Base-by-base conservation (phyloP, 2,329 filamentous ascomycete species). In the Fusarium sp. region DNA sequence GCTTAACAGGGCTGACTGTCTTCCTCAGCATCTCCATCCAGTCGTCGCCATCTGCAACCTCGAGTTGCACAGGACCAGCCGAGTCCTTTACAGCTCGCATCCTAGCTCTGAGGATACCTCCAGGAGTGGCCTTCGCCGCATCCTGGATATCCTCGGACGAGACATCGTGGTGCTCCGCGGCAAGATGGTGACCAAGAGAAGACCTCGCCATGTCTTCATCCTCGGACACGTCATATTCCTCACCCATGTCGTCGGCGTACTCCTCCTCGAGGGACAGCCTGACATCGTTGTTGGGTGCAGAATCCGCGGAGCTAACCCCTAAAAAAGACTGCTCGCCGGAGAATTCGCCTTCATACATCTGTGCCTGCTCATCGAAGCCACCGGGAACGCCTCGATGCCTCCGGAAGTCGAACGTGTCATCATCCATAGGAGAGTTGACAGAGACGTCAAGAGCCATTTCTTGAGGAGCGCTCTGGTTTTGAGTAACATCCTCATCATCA, bases 11-110 rank as follows among this genome's bases (percentile, higher is more conserved):
- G 76, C 94, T 97, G 73, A 98, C 94, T 7, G 96, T 98, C 72
- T 94, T 94, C 79, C 94, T 93, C 69, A 99, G 86, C 83, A 98
- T 95, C 73, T 96, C 92, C 73, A 94, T 92, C 96, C 96, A 99
- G 78, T 97, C 92, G 64, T 95, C 93, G 57, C 91, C 93, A 69
- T 89, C 87, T 37, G 88, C 84, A 63, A 92, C 88, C 68, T 90
- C 88, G 56, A 89, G 82, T 71, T 86, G 88, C 27, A 87, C 78
- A 27, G 90, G 89, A 30, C 87, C 88, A 65, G 82, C 85, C 18
- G 87, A 87, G 68, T 86, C 86, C 79, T 90, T 91, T 75, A 89
- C 83, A 39, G 89, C 89, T 77, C 89, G 87, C 86, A 90, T 87
- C 71, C 89, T 84, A 65, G 89, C 89, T 79, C 88, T 85, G 78